A percentile compares a stretch with the other conserved stretches of the same genome.
These are phyloP conservation scores for Cadophora gregata DNA, from an alignment of 2,329 filamentous ascomycete species.

Conservation along the genomic window DNA sequence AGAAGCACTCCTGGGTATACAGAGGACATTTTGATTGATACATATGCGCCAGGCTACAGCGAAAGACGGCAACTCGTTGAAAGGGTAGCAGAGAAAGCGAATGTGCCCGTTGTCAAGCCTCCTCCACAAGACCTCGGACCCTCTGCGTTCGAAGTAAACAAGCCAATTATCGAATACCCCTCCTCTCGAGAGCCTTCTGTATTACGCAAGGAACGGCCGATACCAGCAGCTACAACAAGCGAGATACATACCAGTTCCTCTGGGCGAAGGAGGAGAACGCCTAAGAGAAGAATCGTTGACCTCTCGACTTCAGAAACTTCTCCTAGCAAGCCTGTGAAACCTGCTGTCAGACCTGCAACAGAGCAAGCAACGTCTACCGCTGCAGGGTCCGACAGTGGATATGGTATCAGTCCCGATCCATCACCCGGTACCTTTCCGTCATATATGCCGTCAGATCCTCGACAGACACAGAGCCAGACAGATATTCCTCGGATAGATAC, in stretches of 20 bases:
- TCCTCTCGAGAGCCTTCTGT: slow-evolving; percentile 55
- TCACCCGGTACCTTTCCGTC: slow-evolving; percentile 41
- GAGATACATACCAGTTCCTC: slow-evolving; percentile 64
- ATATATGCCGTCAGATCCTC: slow-evolving; percentile 41
- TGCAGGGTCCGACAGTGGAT: slow-evolving; percentile 37
- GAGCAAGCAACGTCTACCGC: slow-evolving; percentile 33
- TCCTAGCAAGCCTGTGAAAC: slow-evolving; percentile 36
- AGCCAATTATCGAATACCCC: slow-evolving; percentile 65
- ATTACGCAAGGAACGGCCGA: slow-evolving; percentile 62
- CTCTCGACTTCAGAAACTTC: slow-evolving; percentile 56
- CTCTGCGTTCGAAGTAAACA: slow-evolving; percentile 69
- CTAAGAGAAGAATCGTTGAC: slow-evolving; percentile 69
- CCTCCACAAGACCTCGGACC: slow-evolving; percentile 63
- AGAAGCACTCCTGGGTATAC: slow-evolving; percentile 86
- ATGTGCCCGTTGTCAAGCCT: slow-evolving; percentile 79
- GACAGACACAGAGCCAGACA: slow-evolving; percentile 35
- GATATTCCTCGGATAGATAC: slow-evolving; percentile 42
- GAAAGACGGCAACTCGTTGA: slow-evolving; percentile 87
- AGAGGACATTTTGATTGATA: slow-evolving; percentile 90
- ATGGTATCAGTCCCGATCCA: slow-evolving; percentile 42
- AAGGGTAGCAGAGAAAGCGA: slow-evolving; percentile 75
- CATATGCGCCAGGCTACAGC: slow-evolving; percentile 78
- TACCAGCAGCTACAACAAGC: slow-evolving; percentile 58
- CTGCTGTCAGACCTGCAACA: slow-evolving; percentile 34
- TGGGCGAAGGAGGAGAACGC: slow-evolving; percentile 61